Evolutionary conservation across 2,329 filamentous ascomycete genomes (phyloP), one percentile per base, ranked within the genome.

Genomic region (Sporothrix luriei): DNA sequence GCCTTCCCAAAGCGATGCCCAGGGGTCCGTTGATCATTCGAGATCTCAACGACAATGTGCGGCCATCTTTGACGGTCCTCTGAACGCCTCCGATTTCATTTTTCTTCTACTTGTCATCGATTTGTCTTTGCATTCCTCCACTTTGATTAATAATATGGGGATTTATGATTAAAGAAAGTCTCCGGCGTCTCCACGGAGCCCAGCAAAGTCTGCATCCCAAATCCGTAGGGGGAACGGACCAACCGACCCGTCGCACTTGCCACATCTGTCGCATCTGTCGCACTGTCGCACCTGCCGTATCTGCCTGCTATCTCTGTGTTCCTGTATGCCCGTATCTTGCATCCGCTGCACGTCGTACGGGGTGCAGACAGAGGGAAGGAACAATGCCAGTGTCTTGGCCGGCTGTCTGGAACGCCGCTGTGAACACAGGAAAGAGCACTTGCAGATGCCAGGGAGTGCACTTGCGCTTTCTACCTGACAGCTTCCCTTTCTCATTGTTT

Each of bases 311-410:
- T 33, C 33, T 33, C 33, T 33, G 33, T 43, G 33, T 43, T 16
- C 52, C 33, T 61, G 55, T n/a, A 61, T n/a, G 55, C 55, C 55
- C 55, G 55, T 43, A 61, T 61, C 55, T 61, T 61, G 55, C 55
- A 61, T 61, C 4, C 33, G 33, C 16, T 24, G 33, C n/a, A 61
- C 9, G 55, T 61, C 55, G 55, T 61, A 61, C 33, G 55, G 33
- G 33, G 55, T n/a, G 9, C 5, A 33, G 33, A 9, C 33, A 61
- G 11, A 61, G 55, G 19, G 33, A 61, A 61, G 55, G 55, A 43
- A 43, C 55, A 61, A 43, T 43, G 43, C 33, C 55, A 61, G 43
- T 61, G 55, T 61, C 55, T 61, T 4, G 33, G 33, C 19, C 10
- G n/a, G 33, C 29, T 55, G 52, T 55, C 26, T 55, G 26, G 52